Base-by-base conservation (phyloP, 257 asterid species). In the Primulina eburnea region DNA sequence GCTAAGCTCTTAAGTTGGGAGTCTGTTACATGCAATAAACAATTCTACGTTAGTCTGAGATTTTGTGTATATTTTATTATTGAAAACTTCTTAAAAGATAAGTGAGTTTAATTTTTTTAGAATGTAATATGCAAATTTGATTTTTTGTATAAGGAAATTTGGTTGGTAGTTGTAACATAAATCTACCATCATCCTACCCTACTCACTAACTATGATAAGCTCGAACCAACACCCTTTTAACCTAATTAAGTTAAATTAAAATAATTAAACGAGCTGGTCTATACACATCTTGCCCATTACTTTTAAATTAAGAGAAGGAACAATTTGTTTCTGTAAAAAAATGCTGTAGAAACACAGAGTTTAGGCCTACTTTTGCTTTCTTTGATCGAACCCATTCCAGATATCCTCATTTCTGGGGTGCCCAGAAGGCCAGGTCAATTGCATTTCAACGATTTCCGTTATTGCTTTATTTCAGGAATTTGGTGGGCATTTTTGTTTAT, bases 131-230 rank as follows among this genome's bases (percentile, higher is more conserved):
- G 63, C 61, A 24, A 70, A 16, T 43, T 43, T 43, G n/a, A 9
- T 3, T 11, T 11, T 43, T 43, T 47, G 16, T 47, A 0, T 0
- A 47, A n/a, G 4, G 62, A 52, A 8, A 72, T 59, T 78, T 76
- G 73, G 81, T 78, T 82, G 81, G 81, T 18, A 58, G 81, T 65
- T 81, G 81, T 18, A 61, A 68, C 47, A 65, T 50, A 65, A 75
- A 29, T 32, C 69, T 68, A 40, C 40, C 20, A 52, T 65, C 52
- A 38, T 26, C 70, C 76, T 29, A 24, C 40, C 71, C 71, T 62
- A 35, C 7, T 16, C 35, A 33, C 76, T 76, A 77, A 79, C 86
- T 62, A 72, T 53, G 78, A 72, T 76, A 75, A 81, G 33, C 77
- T 68, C 72, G 70, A 65, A 83, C 57, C 76, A 73, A 68, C 43